phyloP scores from a whole-genome alignment of 2,329 filamentous ascomycete species.

The Reticulascus tulasneorum region DNA sequence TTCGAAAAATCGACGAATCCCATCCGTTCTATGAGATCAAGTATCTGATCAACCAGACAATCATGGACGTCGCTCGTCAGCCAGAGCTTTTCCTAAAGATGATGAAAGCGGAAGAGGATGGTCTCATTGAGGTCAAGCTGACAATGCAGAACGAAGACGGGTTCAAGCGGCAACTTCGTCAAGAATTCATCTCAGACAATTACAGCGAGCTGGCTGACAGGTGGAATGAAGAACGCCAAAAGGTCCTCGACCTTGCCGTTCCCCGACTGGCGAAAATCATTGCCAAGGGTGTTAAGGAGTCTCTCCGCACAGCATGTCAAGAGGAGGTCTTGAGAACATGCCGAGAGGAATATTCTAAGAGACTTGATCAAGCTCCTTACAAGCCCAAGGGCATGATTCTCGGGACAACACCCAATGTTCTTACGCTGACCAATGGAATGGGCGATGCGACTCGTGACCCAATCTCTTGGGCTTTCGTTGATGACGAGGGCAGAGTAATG shows the following conservation, averaged over 20 bases:
- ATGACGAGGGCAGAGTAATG: conserved; percentile 83
- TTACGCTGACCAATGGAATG: conserved; percentile 82
- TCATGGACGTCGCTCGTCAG: conserved; percentile 72
- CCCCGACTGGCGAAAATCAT: conserved; percentile 79
- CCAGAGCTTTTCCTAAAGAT: conserved; percentile 94
- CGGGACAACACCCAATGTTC: conserved; percentile 81
- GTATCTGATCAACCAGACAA: conserved; percentile 86
- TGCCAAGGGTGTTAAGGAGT: conserved; percentile 90
- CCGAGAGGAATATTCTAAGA: conserved; percentile 82
- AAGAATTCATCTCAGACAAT: conserved; percentile 89
- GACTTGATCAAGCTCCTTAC: conserved; percentile 92
- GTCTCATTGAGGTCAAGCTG: conserved; percentile 80
- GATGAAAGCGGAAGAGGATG: conserved; percentile 94
- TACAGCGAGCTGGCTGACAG: conserved; percentile 91
- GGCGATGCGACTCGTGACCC: conserved; percentile 71
- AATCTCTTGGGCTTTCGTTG: conserved; percentile 86
- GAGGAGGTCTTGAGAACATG: conserved; percentile 85
- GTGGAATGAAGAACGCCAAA: conserved; percentile 86
- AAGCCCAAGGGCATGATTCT: conserved; percentile 91
- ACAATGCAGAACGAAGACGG: conserved; percentile 70
- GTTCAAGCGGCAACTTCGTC: conserved; percentile 72
- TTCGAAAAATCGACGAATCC: conserved; percentile 89
- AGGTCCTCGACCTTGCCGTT: conserved; percentile 78
- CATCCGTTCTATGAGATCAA: conserved; percentile 98
- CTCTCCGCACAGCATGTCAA: conserved; percentile 88